A percentile compares a stretch with the other conserved stretches of the same genome.
These are phyloP conservation scores for Extremus antarcticus DNA, from an alignment of 495 filamentous ascomycete species.

Conservation along the genomic window DNA sequence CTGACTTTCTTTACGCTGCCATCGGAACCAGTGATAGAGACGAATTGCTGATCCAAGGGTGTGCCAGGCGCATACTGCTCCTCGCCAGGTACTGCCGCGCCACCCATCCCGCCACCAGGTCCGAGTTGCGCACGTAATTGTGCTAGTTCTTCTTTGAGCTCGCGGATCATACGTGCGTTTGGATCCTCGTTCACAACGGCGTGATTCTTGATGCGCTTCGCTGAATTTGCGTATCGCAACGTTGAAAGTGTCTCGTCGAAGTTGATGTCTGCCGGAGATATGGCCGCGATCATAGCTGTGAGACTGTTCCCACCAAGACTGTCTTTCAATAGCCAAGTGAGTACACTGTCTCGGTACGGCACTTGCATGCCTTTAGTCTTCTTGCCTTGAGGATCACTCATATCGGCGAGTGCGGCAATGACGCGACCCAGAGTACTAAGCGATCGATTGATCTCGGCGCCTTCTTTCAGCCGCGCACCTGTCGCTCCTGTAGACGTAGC, in stretches of 20 bases:
- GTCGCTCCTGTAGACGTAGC: conserved; percentile 92
- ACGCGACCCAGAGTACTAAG: conserved; percentile 95
- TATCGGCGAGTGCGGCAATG: conserved; percentile 89
- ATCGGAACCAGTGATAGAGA: conserved; percentile 80
- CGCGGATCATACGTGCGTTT: conserved; percentile 96
- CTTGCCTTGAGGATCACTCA: conserved; percentile 79
- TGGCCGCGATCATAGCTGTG: conserved; percentile 99
- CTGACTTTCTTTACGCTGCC: conserved; percentile 89
- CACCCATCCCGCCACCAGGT: conserved; percentile 35
- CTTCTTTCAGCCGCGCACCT: conserved; percentile 91
- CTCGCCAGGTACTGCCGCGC: conserved; percentile 41
- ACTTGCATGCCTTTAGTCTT: conserved; percentile 66
- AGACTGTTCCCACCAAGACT: conserved; percentile 97
- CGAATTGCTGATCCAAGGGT: conserved; percentile 87
- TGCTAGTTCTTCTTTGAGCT: conserved; percentile 89
- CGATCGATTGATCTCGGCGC: conserved; percentile 96
- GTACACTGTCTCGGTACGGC: conserved; percentile 90
- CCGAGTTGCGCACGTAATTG: conserved; percentile 78
- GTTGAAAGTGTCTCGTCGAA: conserved; percentile 97
- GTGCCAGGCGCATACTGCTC: conserved; percentile 85
- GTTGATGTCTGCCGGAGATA: conserved; percentile 97
- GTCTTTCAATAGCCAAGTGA: conserved; percentile 97
- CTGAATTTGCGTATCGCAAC: conserved; percentile 90
- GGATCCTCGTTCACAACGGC: conserved; percentile 98
- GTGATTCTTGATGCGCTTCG: conserved; percentile 99